These are phyloP conservation scores for Eimeria zaria DNA, from an alignment of 169 alveolate genomes.

Conservation along the genomic window DNA sequence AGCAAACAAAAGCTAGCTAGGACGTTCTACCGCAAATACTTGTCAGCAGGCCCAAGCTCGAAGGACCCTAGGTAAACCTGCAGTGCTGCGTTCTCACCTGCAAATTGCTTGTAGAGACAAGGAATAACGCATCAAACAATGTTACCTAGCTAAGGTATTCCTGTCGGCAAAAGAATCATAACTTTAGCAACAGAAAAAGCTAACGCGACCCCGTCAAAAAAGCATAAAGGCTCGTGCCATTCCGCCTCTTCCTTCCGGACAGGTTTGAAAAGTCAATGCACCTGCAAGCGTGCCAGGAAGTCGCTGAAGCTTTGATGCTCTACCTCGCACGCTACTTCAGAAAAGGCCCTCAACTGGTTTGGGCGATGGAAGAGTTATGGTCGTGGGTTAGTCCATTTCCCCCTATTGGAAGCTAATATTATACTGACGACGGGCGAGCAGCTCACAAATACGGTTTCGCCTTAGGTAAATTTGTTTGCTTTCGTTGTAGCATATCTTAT, in stretches of 20 bases:
- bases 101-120: background rate
- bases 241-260: background rate
- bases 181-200: background rate
- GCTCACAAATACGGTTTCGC: background rate
- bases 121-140: background rate
- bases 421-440: background rate
- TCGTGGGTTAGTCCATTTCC: constrained; percentile 67
- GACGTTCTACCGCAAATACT: constrained; percentile 60
- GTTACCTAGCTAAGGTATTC: background rate
- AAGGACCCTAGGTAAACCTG: constrained; percentile 77
- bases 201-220: background rate
- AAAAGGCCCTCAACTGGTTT: constrained; percentile 71
- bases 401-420: background rate
- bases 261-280: constrained; percentile 75
- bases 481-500: background rate
- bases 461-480: background rate
- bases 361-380: constrained; percentile 77
- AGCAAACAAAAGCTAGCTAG: constrained; percentile 50
- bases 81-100: background rate
- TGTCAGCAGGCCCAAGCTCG: constrained; percentile 58
- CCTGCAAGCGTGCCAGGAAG: constrained; percentile 77
- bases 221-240: background rate
- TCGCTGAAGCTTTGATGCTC: constrained; percentile 79
- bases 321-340: constrained; percentile 77
- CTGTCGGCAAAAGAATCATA: background rate